These are phyloP conservation scores for Leccinum variabile DNA, from an alignment of 1,284 basidiomycete species.

Conservation along the genomic window DNA sequence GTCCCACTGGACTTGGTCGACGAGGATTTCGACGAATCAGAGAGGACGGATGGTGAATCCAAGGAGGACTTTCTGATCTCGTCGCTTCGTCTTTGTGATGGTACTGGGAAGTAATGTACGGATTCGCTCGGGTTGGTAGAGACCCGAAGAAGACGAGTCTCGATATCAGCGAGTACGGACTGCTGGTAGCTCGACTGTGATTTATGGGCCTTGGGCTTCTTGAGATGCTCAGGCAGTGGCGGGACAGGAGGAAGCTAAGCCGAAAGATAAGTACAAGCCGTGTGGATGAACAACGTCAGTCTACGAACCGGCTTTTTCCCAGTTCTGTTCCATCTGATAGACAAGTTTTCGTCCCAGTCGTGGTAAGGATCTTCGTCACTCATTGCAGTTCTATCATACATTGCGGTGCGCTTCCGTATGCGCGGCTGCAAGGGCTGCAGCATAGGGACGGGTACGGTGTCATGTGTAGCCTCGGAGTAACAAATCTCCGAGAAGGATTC, in stretches of 20 bases:
- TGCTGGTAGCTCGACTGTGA: conserved; percentile 33
- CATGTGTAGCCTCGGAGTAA: conserved; percentile 36
- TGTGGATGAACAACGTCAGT: neutral
- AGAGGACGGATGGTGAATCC: conserved; percentile 33
- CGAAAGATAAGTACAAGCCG: conserved; percentile 11
- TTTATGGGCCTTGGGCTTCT: conserved; percentile 13
- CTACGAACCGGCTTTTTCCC: conserved; percentile 26
- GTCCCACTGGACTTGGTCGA: conserved; percentile 28
- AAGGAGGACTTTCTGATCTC: conserved; percentile 31
- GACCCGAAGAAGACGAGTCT: conserved; percentile 31
- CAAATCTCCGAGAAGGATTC: conserved; percentile 37
- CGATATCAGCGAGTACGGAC: conserved; percentile 33
- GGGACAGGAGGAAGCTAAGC: conserved; percentile 30
- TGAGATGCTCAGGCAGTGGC: conserved; percentile 31
- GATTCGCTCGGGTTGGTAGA: conserved; percentile 30
- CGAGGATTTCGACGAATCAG: conserved; percentile 21
- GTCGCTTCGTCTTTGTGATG: conserved; percentile 35
- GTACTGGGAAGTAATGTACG: conserved; percentile 36
- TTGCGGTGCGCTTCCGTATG: conserved; percentile 31
- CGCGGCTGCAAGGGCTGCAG: conserved; percentile 34
- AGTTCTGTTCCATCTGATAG: conserved; percentile 18
- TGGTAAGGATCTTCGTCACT: conserved; percentile 38
- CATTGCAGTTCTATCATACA: conserved; percentile 37
- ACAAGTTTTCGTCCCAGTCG: conserved; percentile 37
- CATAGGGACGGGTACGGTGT: conserved; percentile 26